Evolutionary conservation across 1,284 basidiomycete species (phyloP).

Genomic region (Pyrrhoderma lamaoense): DNA sequence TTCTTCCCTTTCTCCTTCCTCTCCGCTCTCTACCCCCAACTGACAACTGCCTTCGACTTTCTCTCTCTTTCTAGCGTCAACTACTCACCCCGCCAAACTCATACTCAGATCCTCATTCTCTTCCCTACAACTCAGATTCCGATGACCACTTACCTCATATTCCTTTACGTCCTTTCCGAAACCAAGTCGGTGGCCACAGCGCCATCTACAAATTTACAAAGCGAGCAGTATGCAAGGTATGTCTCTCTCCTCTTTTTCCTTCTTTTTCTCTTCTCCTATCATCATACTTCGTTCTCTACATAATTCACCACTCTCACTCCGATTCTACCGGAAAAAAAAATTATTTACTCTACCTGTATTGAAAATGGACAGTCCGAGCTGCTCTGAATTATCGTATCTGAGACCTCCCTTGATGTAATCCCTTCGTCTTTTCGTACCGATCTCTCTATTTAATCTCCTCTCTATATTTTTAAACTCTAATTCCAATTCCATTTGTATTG

Average conservation of each 20-base stretch:
- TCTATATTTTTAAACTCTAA: neutral
- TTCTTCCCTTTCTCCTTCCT: too few species aligned
- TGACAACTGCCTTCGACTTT: too few species aligned
- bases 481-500: too few species aligned
- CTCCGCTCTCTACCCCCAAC: too few species aligned
- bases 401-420: too few species aligned
- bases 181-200: constrained; percentile 96
- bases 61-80: too few species aligned
- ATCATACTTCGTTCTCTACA: constrained; percentile 20
- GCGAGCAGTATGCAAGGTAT: constrained; percentile 95
- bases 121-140: constrained; percentile 4
- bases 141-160: constrained; percentile 73
- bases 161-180: constrained; percentile 91
- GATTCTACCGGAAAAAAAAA: neutral
- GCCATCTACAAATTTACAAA: constrained; percentile 98
- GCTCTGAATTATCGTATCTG: neutral
- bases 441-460: neutral
- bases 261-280: constrained; percentile 9
- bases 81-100: neutral
- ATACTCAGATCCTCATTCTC: constrained; percentile 3
- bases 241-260: constrained; percentile 21
- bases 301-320: constrained; percentile 12
- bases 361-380: neutral
- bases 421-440: neutral
- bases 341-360: neutral